Evolutionary conservation across 768 basidiomycete genomes (phyloP), one percentile per base, ranked within the genome.

Genomic region (Trametes gibbosa): DNA sequence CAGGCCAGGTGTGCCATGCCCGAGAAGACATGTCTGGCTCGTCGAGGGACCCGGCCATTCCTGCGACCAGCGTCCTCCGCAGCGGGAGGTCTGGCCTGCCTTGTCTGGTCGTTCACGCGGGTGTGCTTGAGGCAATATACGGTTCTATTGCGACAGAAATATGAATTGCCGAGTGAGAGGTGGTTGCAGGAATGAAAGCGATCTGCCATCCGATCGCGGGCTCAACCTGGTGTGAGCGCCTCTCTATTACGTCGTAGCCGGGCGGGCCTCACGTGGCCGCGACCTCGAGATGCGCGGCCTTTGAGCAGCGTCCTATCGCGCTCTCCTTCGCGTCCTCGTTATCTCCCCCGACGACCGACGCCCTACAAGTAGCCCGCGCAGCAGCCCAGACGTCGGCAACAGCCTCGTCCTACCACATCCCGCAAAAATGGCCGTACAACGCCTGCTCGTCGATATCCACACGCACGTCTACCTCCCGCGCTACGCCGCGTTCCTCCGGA

Each of bases 391-490:
- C 19, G 4, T 50, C 7, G 43, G 6, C 29, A 14, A 37, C 34
- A 23, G 24, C 35, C 5, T 19, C 37, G 17, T 5, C 37, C 37
- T 14, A 14, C 10, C 37, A 8, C 37, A 6, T 4, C 37, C 37
- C 37, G 37, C 37, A 52, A 34, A 37, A 24, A 61, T 61, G 59
- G 52, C 65, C 35, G 53, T 59, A 35, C 69, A 63, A 40, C 63
- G 65, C 29, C 75, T 84, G 1, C 73, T 90, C 43, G 83, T 95
- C 45, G 92, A 95, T 74, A 77, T 95, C 32, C 92, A 95, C 76
- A 90, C 90, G 4, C 92, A 95, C 63, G 82, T 93, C 41, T 95
- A 92, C 68, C 81, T 92, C 19, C 89, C 91, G 2, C 80, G 89
- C 34, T 94, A 95, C 71, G 83, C 85, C 19, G 75, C 84, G 0